Conservation (phyloP, 331 rosid species). For the Phaseolus coccineus region DNA sequence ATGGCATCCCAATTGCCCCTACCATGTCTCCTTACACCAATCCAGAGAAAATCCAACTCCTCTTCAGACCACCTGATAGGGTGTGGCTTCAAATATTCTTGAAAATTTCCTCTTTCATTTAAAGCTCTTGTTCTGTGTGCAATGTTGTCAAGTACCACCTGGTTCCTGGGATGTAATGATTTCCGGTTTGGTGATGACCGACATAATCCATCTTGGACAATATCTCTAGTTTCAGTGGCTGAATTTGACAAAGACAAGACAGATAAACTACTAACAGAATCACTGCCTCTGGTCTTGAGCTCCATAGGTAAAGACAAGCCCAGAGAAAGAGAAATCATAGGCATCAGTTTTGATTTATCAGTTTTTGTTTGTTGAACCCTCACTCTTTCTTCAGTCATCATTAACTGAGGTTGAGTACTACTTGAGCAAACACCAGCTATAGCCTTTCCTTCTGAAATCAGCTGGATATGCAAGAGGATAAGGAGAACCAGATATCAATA, state of each 20-base stretch:
- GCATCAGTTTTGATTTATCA: slow-evolving; percentile 39
- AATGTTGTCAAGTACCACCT: slow-evolving; percentile 54
- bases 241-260: slow-evolving; percentile 51
- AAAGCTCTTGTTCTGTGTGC: slow-evolving; percentile 55
- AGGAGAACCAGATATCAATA: slow-evolving; percentile 42
- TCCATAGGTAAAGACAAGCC: slow-evolving; percentile 60
- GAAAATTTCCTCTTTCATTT: slow-evolving; percentile 51
- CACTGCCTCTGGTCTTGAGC: slow-evolving; percentile 47
- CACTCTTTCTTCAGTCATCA: slow-evolving; percentile 50
- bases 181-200: slow-evolving; percentile 51
- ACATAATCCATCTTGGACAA: slow-evolving; percentile 49
- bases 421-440: slow-evolving; percentile 42
- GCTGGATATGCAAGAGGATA: slow-evolving; percentile 50
- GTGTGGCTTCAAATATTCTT: slow-evolving; percentile 47
- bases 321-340: slow-evolving; percentile 53
- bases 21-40: slow-evolving; percentile 81
- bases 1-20: slow-evolving; percentile 75
- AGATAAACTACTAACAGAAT: slow-evolving; percentile 45
- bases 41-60: slow-evolving; percentile 83
- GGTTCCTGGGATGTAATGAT: slow-evolving; percentile 52
- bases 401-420: slow-evolving; percentile 46
- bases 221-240: slow-evolving; percentile 48
- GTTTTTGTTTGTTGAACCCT: slow-evolving; percentile 43
- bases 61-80: slow-evolving; percentile 69
- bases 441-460: slow-evolving; percentile 59